Percentiles rank a stretch among this genome's conserved stretches.
phyloP scores from a whole-genome alignment of 2,329 filamentous ascomycete species.

The Fonsecaea erecta region DNA sequence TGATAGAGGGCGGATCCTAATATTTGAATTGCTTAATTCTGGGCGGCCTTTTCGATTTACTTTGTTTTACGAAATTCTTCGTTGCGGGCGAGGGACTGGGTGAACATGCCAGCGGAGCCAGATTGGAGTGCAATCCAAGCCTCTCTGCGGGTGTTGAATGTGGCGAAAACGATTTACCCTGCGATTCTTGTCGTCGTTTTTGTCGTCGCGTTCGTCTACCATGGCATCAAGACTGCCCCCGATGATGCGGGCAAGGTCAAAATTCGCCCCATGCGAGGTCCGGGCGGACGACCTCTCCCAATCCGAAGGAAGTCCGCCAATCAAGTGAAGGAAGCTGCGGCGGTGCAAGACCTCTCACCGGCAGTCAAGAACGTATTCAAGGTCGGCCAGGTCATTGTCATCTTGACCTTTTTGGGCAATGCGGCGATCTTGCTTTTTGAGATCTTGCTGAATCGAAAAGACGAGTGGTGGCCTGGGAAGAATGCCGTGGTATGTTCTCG shows the following conservation, averaged over 20 bases:
- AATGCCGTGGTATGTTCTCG: slow-evolving; percentile 67
- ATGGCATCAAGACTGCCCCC: slow-evolving; percentile 62
- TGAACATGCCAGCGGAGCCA: slow-evolving; percentile 30
- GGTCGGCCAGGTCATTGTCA: slow-evolving; percentile 71
- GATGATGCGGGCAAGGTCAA: slow-evolving; percentile 48
- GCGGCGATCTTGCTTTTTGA: slow-evolving; percentile 74
- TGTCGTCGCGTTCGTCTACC: slow-evolving; percentile 63
- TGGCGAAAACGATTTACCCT: slow-evolving; percentile 59
- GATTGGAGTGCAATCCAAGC: slow-evolving; percentile 30
- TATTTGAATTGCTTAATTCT: slow-evolving; percentile 16
- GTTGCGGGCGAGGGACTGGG: slow-evolving; percentile 15
- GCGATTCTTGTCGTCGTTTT: slow-evolving; percentile 69
- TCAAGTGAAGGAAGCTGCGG: slow-evolving; percentile 52
- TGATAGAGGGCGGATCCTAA: slow-evolving; percentile 12
- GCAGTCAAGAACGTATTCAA: slow-evolving; percentile 73
- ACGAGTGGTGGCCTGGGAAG: slow-evolving; percentile 83
- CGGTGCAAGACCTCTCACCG: slow-evolving; percentile 64
- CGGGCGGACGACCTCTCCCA: slow-evolving; percentile 85
- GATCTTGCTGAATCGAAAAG: slow-evolving; percentile 67
- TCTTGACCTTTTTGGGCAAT: slow-evolving; percentile 77
- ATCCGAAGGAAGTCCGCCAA: slow-evolving; percentile 61
- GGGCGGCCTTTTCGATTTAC: slow-evolving; percentile 37
- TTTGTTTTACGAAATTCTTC: slow-evolving; percentile 19
- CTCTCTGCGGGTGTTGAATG: slow-evolving; percentile 33
- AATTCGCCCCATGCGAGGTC: slow-evolving; percentile 58